These are phyloP conservation scores for Microdochium bolleyi DNA, from an alignment of 2,329 filamentous ascomycete genomes.

Conservation along the genomic window DNA sequence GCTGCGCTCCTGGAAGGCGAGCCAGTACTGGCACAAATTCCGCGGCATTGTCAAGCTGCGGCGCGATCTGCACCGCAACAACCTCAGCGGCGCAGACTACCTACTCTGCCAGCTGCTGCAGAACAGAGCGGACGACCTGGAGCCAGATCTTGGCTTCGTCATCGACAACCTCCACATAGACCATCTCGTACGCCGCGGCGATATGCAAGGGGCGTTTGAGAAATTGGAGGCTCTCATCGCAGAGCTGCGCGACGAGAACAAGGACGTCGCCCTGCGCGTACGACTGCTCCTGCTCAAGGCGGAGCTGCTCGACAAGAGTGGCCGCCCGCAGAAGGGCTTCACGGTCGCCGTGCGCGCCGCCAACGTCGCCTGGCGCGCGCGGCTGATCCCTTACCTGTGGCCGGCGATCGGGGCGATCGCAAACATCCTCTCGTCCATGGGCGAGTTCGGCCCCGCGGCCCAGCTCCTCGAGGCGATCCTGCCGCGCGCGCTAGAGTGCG, in stretches of 20 bases:
- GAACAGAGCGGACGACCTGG: conserved; percentile 38
- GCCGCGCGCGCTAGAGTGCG: conserved; percentile 69
- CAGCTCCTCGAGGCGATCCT: conserved; percentile 61
- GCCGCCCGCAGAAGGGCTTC: conserved; percentile 66
- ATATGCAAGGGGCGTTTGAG: conserved; percentile 37
- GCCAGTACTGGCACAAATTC: conserved; percentile 65
- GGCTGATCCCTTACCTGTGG: conserved; percentile 64
- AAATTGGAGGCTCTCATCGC: conserved; percentile 37
- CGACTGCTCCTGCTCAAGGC: conserved; percentile 68
- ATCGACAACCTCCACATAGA: conserved; percentile 46
- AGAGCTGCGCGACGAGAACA: conserved; percentile 33
- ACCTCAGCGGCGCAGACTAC: conserved; percentile 41
- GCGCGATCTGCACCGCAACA: conserved; percentile 49
- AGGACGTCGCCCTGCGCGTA: conserved; percentile 57
- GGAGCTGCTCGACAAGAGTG: conserved; percentile 58
- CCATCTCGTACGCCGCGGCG: conserved; percentile 37
- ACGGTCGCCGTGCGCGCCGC: conserved; percentile 70
- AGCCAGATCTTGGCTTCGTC: conserved; percentile 42
- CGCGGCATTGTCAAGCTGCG: conserved; percentile 58
- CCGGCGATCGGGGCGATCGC: conserved; percentile 60
- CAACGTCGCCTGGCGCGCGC: conserved; percentile 61
- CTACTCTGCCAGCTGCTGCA: conserved; percentile 45
- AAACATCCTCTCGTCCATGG: conserved; percentile 59
- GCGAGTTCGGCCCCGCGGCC: conserved; percentile 61
- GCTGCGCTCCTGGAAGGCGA: conserved; percentile 66